Evolutionary conservation across 768 basidiomycete species (phyloP), one percentile per base, ranked within the genome.

Genomic region (Hypsizygus marmoreus): DNA sequence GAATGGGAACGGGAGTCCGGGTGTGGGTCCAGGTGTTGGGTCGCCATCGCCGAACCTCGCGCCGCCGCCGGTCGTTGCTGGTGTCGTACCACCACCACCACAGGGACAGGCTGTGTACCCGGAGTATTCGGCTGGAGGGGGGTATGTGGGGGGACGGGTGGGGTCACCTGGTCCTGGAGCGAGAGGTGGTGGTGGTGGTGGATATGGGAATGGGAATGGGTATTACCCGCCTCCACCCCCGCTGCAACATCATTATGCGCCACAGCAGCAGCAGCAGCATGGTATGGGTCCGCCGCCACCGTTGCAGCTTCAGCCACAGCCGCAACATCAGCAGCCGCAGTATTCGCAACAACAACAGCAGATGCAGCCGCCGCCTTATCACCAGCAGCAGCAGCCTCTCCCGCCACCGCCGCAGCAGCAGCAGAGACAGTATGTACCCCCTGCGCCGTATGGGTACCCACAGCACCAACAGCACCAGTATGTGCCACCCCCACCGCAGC

Each of bases 241-340:
- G 8, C 60, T 60, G 12, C 66, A 64, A 24, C 58, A 59, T 10
- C 65, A 56, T 23, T 64, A 61, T 19, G 56, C 56, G 26, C 66
- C 64, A 10, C 62, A 61, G 34, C 61, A 56, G 20, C 56, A 51
- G 43, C 48, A 44, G 8, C 60, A 49, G 12, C 55, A 47, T 11
- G 32, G 32, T 7, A 4, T 9, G 3, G 17, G 22, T 6, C 47
- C 32, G 22, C 57, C 49, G 6, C 56, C 51, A 6, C 57, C 45
- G 19, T 55, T 36, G 19, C 52, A 47, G 30, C 53, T 39, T 13
- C 46, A 39, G n/a, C 51, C 46, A n/a, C 47, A 37, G 17, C 59
- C 34, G 29, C 63, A 58, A 14, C 60, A 50, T 30, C 63, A 63
- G 17, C 62, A 61, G 20, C 52, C 40, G 5, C 60, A 56, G 12